phyloP scores from a whole-genome alignment of 352 stramenopile species.

The Globisporangium camurandrum region DNA sequence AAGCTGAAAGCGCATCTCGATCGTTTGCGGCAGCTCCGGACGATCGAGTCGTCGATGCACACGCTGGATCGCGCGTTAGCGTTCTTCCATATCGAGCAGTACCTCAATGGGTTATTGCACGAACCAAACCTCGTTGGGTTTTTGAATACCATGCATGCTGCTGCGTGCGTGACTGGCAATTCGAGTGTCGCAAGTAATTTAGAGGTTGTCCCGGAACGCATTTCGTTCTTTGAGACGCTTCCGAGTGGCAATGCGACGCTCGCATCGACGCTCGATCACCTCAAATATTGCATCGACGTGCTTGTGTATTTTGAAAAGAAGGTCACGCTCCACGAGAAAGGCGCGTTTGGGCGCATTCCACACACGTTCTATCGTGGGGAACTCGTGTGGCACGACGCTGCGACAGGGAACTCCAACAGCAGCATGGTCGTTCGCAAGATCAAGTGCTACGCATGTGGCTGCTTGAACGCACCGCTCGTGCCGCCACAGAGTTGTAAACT shows the following conservation, averaged over 20 bases:
- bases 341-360: conserved; percentile 59
- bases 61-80: conserved; percentile 72
- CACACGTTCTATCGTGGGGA: conserved; percentile 75
- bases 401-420: conserved; percentile 10
- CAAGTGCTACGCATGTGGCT: conserved; percentile 73
- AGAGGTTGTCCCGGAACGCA: conserved; percentile 44
- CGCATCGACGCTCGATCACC: conserved; percentile 52
- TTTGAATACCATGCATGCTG: conserved; percentile 80
- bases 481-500: conserved; percentile 65
- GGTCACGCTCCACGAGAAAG: conserved; percentile 58
- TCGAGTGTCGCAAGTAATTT: conserved; percentile 25
- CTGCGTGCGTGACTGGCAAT: conserved; percentile 25
- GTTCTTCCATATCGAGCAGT: conserved; percentile 81
- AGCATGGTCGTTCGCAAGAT: conserved; percentile 52
- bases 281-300: conserved; percentile 81
- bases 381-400: conserved; percentile 49
- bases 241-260: conserved; percentile 39
- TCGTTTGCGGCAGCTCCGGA: conserved; percentile 66
- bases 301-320: conserved; percentile 86
- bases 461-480: conserved; percentile 57
- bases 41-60: conserved; percentile 67
- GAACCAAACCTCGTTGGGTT: conserved; percentile 53
- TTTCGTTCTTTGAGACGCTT: conserved; percentile 68
- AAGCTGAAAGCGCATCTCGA: conserved; percentile 62
- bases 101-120: conserved; percentile 71